Conservation (phyloP, 257 asterid species). For the Voacanga thouarsii region DNA sequence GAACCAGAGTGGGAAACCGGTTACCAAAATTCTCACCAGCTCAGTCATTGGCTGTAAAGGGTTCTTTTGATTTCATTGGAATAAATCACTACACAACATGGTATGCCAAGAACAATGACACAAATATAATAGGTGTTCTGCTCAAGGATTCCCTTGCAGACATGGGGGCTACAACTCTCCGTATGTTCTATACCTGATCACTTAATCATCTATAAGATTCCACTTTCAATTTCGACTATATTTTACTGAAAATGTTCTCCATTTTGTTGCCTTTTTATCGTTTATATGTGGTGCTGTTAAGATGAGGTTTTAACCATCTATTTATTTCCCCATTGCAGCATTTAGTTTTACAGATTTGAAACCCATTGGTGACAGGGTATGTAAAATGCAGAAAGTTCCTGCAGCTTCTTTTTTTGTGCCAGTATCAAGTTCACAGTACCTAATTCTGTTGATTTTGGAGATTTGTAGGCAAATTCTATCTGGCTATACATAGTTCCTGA, state of each 20-base stretch:
- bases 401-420: background rate
- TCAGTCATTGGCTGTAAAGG: constrained; percentile 53
- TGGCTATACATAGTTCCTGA: constrained; percentile 86
- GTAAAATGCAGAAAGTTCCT: background rate
- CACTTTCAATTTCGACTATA: background rate
- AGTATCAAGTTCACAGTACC: background rate
- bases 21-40: constrained; percentile 51
- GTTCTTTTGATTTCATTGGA: constrained; percentile 77
- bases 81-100: constrained; percentile 91
- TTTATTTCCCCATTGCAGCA: constrained; percentile 28
- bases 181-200: constrained; percentile 34
- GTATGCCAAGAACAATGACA: constrained; percentile 47
- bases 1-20: constrained; percentile 53
- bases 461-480: constrained; percentile 68
- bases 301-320: background rate
- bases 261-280: background rate
- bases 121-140: constrained; percentile 44
- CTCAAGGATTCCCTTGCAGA: constrained; percentile 65
- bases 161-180: constrained; percentile 52
- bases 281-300: background rate
- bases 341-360: constrained; percentile 23
- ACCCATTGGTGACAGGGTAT: constrained; percentile 47
- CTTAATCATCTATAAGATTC: background rate
- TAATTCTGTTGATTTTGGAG: background rate
- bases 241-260: background rate